These are phyloP conservation scores for Fraxinus nigra DNA, from an alignment of 305 asterid species.

Conservation along the genomic window DNA sequence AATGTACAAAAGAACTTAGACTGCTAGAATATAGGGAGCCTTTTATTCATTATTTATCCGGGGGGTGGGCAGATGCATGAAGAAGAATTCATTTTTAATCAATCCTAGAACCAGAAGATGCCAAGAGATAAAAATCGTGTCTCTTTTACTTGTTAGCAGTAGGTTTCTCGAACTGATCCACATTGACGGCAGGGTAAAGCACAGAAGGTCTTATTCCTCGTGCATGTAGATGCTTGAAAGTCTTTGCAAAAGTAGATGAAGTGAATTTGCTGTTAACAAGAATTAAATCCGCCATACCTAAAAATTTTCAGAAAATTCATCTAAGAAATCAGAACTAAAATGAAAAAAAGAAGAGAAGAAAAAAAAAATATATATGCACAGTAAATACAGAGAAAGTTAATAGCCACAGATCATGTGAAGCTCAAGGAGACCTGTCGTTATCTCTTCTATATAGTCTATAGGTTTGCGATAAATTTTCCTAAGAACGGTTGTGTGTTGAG, in stretches of 20 bases:
- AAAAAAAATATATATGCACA: not conserved
- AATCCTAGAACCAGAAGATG: conserved; percentile 32
- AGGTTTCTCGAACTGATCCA: conserved; percentile 72
- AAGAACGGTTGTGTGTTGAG: conserved; percentile 74
- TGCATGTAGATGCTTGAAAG: conserved; percentile 55
- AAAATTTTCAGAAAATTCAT: conserved; percentile 19
- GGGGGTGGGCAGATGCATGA: not conserved
- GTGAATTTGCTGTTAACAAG: conserved; percentile 83
- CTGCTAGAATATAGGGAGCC: not conserved
- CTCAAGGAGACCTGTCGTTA: conserved; percentile 64
- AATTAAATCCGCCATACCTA: conserved; percentile 92
- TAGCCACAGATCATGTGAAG: not conserved
- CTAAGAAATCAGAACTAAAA: conserved; percentile 17
- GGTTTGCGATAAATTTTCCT: conserved; percentile 82
- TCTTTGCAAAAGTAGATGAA: conserved; percentile 65
- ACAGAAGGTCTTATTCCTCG: conserved; percentile 71
- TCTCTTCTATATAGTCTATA: conserved; percentile 75
- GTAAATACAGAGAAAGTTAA: not conserved
- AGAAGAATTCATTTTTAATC: not conserved
- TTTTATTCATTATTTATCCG: not conserved
- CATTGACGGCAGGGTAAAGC: conserved; percentile 90
- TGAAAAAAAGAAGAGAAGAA: not conserved
- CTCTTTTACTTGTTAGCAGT: conserved; percentile 56
- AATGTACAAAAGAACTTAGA: conserved; percentile 11
- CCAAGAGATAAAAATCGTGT: conserved; percentile 28